Conservation (phyloP, 2,329 filamentous ascomycete genomes). For the Drechslerella coelobrocha region DNA sequence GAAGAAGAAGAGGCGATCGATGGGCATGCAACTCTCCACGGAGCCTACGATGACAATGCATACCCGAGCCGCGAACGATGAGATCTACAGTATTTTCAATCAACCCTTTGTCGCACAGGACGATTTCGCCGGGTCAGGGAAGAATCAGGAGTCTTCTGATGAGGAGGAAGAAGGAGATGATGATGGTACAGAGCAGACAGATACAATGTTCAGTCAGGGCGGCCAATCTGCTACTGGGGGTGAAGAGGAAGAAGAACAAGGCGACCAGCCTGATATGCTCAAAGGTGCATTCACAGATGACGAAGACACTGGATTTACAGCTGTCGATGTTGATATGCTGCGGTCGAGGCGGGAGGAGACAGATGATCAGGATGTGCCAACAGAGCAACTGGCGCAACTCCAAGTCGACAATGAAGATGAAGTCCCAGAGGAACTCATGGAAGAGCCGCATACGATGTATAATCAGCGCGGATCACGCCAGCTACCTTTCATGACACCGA, state of each 20-base stretch:
- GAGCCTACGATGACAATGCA: conserved; percentile 95
- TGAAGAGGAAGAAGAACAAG: conserved; percentile 55
- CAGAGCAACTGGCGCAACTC: conserved; percentile 54
- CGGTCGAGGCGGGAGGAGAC: conserved; percentile 56
- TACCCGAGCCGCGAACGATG: conserved; percentile 91
- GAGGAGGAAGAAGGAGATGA: conserved; percentile 57
- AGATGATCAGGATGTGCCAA: conserved; percentile 56
- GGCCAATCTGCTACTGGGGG: conserved; percentile 57
- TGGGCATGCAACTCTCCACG: conserved; percentile 54
- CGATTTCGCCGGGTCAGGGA: conserved; percentile 68
- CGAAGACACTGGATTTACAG: conserved; percentile 40
- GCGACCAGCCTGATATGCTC: conserved; percentile 43
- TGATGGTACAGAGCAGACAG: conserved; percentile 58
- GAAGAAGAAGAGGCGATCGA: conserved; percentile 70
- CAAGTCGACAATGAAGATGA: conserved; percentile 51
- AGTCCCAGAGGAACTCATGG: conserved; percentile 56
- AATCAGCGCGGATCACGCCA: conserved; percentile 70
- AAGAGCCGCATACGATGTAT: conserved; percentile 53
- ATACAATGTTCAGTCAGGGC: conserved; percentile 56
- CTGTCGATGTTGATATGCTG: conserved; percentile 56
- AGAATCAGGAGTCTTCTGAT: conserved; percentile 60
- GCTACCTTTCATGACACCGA: conserved; percentile 97
- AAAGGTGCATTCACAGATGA: conserved; percentile 42
- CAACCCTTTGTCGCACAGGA: conserved; percentile 69
- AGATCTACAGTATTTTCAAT: conserved; percentile 97